Conservation (phyloP, 2,329 filamentous ascomycete genomes). For the Beauveria sp. region DNA sequence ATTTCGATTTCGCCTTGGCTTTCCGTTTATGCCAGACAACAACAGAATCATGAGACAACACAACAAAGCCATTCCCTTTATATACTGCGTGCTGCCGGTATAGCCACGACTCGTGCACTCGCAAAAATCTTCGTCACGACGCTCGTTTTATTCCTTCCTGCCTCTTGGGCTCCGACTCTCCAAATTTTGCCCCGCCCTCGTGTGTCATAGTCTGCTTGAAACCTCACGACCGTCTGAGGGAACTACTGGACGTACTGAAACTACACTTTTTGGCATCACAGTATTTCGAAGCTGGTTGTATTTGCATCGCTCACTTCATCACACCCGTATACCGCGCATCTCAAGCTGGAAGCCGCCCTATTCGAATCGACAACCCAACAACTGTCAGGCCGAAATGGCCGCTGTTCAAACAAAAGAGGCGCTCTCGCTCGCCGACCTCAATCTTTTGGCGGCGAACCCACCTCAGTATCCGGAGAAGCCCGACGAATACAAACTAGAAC, state of each 20-base stretch:
- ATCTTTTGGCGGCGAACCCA: constrained; percentile 74
- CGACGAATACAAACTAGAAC: constrained; percentile 58
- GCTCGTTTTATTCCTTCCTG: neutral
- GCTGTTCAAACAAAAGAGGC: constrained; percentile 54
- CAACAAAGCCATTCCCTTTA: neutral
- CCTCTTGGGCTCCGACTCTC: neutral
- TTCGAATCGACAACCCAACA: neutral
- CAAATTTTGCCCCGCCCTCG: neutral
- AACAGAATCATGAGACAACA: neutral
- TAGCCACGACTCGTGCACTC: neutral
- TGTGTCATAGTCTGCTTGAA: neutral
- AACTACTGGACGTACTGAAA: neutral
- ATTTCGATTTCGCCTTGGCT: neutral
- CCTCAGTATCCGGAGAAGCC: constrained; percentile 78
- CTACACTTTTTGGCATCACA: neutral
- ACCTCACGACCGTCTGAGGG: neutral
- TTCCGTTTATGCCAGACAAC: neutral
- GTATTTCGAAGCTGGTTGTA: too few species aligned
- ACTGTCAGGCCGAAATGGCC: constrained; percentile 1
- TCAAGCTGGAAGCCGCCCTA: neutral
- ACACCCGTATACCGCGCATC: neutral
- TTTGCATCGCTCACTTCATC: neutral
- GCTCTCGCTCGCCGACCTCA: constrained; percentile 72
- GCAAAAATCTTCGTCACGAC: neutral
- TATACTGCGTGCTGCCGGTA: neutral